Percentiles rank a stretch among this genome's conserved stretches.
Conservation (phyloP, 192 early-diverging fungal species). For the Coemansia sp. region DNA sequence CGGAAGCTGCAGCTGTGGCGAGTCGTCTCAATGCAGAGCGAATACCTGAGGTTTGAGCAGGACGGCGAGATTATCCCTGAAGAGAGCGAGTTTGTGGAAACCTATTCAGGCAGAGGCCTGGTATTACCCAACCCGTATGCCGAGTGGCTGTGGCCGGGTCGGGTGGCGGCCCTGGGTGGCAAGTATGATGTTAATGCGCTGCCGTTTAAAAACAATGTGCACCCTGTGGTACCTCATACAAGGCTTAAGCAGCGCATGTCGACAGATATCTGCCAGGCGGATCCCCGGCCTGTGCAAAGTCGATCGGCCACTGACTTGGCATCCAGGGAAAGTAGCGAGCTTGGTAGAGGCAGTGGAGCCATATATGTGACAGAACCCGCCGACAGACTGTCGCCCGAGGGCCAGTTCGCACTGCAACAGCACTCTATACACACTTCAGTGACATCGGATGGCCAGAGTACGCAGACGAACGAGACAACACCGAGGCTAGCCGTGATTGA, state of each 20-base stretch:
- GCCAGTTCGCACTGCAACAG: neutral
- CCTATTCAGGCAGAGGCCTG: conserved; percentile 31
- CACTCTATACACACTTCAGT: neutral
- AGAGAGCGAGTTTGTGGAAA: conserved; percentile 58
- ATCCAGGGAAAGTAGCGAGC: conserved; percentile 4
- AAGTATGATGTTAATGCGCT: conserved; percentile 12
- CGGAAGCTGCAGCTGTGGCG: conserved; percentile 93
- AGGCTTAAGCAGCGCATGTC: conserved; percentile 21
- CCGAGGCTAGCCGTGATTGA: neutral
- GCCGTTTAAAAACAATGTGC: conserved; percentile 39
- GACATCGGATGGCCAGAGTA: neutral
- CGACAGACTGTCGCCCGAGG: neutral
- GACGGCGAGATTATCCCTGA: conserved; percentile 57
- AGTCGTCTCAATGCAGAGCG: conserved; percentile 66
- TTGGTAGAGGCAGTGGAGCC: neutral
- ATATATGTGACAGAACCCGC: neutral
- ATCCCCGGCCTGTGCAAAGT: conserved; percentile 17
- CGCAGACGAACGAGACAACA: neutral
- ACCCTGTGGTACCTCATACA: conserved; percentile 41
- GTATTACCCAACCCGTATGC: conserved; percentile 42
- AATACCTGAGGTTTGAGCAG: conserved; percentile 70
- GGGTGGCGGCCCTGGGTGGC: neutral
- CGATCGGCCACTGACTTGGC: conserved; percentile 31
- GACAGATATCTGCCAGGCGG: conserved; percentile 36
- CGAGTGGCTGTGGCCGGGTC: conserved; percentile 48